Evolutionary conservation across 345 rosid species (phyloP).

Genomic region (Pseudoturritis turrita): DNA sequence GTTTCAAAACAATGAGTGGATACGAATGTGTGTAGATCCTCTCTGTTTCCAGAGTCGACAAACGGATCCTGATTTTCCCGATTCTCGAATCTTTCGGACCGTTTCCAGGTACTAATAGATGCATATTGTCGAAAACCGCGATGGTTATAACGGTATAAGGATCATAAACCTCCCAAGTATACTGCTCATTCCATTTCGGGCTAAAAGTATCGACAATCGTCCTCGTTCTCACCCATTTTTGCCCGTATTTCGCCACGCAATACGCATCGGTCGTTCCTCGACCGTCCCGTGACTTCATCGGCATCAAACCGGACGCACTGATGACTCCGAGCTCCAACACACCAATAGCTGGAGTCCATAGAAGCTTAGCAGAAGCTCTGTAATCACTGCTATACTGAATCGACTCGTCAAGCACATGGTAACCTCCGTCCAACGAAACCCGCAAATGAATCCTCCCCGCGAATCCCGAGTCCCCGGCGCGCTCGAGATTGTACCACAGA

Average conservation of each 20-base stretch:
- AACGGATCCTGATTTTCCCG: conserved; percentile 44
- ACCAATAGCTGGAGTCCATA: conserved; percentile 41
- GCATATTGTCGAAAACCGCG: conserved; percentile 44
- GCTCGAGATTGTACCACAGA: conserved; percentile 42
- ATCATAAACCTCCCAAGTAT: conserved; percentile 58
- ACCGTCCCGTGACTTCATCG: conserved; percentile 41
- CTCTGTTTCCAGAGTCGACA: conserved; percentile 37
- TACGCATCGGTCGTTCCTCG: conserved; percentile 47
- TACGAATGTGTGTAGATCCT: conserved; percentile 42
- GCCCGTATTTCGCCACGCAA: conserved; percentile 50
- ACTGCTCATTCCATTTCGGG: conserved; percentile 53
- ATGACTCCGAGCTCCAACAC: conserved; percentile 51
- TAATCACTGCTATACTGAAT: conserved; percentile 52
- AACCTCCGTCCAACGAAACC: conserved; percentile 48
- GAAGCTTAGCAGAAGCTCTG: conserved; percentile 38
- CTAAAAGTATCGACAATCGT: conserved; percentile 38
- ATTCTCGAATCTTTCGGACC: conserved; percentile 31
- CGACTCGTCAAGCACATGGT: conserved; percentile 52
- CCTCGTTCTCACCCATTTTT: conserved; percentile 49
- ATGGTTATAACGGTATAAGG: conserved; percentile 44
- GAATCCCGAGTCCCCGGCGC: conserved; percentile 15
- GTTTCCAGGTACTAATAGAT: conserved; percentile 21
- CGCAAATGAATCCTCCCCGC: conserved; percentile 48
- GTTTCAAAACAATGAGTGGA: conserved; percentile 37
- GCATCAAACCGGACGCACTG: conserved; percentile 42